A percentile compares a stretch with the other conserved stretches of the same genome.
Evolutionary conservation across 1,284 basidiomycete genomes (phyloP).

Genomic region (Neolentinus lepideus): DNA sequence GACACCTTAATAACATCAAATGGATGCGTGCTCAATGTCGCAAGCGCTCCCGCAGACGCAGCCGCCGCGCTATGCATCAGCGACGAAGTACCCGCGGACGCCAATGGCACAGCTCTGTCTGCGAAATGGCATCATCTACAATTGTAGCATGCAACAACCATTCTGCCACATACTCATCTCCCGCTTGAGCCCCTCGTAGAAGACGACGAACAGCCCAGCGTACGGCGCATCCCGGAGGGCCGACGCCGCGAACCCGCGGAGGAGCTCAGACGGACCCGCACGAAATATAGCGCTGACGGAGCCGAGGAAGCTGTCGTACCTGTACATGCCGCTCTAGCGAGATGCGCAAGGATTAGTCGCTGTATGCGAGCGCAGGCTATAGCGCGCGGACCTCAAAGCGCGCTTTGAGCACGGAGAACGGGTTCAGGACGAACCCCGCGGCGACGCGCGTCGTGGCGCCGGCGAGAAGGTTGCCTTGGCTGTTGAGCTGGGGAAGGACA

Average conservation of each 20-base stretch:
- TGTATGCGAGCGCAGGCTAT: slow-evolving; percentile 16
- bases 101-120: slow-evolving; percentile 27
- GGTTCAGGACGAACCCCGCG: slow-evolving; percentile 88
- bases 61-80: slow-evolving; percentile 57
- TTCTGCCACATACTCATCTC: slow-evolving; percentile 43
- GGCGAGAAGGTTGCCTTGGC: slow-evolving; percentile 81
- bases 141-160: not conserved
- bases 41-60: slow-evolving; percentile 71
- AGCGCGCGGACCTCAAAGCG: slow-evolving; percentile 93
- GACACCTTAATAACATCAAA: slow-evolving; percentile 86
- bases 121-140: slow-evolving; percentile 3
- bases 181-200: slow-evolving; percentile 83
- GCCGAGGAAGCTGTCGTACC: slow-evolving; percentile 58
- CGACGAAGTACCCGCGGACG: slow-evolving; percentile 32
- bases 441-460: slow-evolving; percentile 82
- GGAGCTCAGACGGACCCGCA: slow-evolving; percentile 75
- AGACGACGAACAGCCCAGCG: slow-evolving; percentile 88
- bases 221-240: slow-evolving; percentile 94
- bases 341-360: slow-evolving; percentile 4
- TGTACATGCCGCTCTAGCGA: slow-evolving; percentile 71
- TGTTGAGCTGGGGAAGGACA: slow-evolving; percentile 72
- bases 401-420: slow-evolving; percentile 92
- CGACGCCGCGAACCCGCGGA: slow-evolving; percentile 87
- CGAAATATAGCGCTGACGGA: slow-evolving; percentile 60
- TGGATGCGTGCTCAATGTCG: slow-evolving; percentile 80